A percentile compares a stretch with the other conserved stretches of the same genome.
phyloP scores from a whole-genome alignment of 257 asterid species.

The Anisodus tanguticus region DNA sequence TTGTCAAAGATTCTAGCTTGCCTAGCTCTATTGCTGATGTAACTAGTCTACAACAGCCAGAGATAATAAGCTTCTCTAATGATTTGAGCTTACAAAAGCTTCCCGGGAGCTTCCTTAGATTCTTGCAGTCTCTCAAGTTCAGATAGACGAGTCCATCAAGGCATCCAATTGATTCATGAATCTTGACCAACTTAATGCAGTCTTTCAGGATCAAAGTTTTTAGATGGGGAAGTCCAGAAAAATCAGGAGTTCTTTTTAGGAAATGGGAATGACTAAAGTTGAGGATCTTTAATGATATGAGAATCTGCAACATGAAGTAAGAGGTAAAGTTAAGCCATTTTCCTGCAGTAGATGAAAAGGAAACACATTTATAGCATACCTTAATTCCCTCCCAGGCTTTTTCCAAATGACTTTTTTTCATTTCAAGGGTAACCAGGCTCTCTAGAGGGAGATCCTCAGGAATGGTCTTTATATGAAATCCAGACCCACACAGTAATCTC shows the following conservation, averaged over 20 bases:
- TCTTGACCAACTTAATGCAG: constrained; percentile 32
- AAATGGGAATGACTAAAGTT: constrained; percentile 24
- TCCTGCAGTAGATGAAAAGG: not conserved
- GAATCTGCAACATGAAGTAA: constrained; percentile 21
- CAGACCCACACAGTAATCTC: constrained; percentile 21
- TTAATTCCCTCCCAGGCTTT: constrained; percentile 18
- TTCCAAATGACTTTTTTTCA: constrained; percentile 25
- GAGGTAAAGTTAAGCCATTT: not conserved
- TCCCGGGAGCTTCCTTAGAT: constrained; percentile 27
- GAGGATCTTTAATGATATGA: constrained; percentile 26
- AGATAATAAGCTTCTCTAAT: constrained; percentile 24
- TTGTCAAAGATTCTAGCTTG: constrained; percentile 29
- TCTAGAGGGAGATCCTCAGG: constrained; percentile 29
- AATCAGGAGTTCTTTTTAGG: constrained; percentile 24
- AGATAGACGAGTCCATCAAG: constrained; percentile 24
- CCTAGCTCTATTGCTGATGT: constrained; percentile 18
- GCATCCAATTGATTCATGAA: constrained; percentile 35
- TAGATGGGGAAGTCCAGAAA: constrained; percentile 30
- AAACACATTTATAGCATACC: not conserved
- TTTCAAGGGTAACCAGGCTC: constrained; percentile 30
- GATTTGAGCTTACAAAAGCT: constrained; percentile 26
- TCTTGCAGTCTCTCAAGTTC: constrained; percentile 31
- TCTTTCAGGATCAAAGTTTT: constrained; percentile 31
- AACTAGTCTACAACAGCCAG: constrained; percentile 32
- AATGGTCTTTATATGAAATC: constrained; percentile 23